Evolutionary conservation across 2,329 filamentous ascomycete species (phyloP).

Genomic region (Graphilbum ipis-grandicollis): DNA sequence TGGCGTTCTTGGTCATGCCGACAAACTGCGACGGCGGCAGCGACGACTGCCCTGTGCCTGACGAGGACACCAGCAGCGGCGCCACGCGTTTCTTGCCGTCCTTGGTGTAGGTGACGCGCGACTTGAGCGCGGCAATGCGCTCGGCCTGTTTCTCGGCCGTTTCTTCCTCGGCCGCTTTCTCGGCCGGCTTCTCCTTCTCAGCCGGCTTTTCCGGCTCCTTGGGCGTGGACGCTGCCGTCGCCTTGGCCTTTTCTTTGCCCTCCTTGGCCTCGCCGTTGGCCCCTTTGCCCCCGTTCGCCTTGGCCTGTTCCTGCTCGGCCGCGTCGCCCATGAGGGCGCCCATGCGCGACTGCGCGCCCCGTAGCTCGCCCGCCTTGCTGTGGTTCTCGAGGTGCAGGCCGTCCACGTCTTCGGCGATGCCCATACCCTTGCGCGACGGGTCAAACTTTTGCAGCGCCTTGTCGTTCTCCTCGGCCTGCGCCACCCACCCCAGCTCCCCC

Average conservation of each 20-base stretch:
- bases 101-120: constrained; percentile 84
- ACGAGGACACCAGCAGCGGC: constrained; percentile 78
- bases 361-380: constrained; percentile 80
- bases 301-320: constrained; percentile 24
- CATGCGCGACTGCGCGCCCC: constrained; percentile 86
- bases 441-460: constrained; percentile 88
- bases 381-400: constrained; percentile 74
- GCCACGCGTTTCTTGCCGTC: constrained; percentile 94
- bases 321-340: constrained; percentile 93
- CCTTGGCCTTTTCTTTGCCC: constrained; percentile 16
- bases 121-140: constrained; percentile 52
- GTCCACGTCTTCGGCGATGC: constrained; percentile 84
- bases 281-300: constrained; percentile 8
- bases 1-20: constrained; percentile 42
- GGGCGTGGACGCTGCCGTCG: background rate
- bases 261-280: constrained; percentile 9
- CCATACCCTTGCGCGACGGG: constrained; percentile 69
- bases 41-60: constrained; percentile 72
- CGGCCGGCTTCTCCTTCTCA: constrained; percentile 11
- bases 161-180: constrained; percentile 21
- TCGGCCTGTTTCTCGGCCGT: constrained; percentile 34
- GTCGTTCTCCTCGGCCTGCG: constrained; percentile 74
- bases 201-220: constrained; percentile 10
- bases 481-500: constrained; percentile 80
- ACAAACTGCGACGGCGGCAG: constrained; percentile 79